These are phyloP conservation scores for Leucosporidium creatinivorum DNA, from an alignment of 768 basidiomycete genomes.

Conservation along the genomic window DNA sequence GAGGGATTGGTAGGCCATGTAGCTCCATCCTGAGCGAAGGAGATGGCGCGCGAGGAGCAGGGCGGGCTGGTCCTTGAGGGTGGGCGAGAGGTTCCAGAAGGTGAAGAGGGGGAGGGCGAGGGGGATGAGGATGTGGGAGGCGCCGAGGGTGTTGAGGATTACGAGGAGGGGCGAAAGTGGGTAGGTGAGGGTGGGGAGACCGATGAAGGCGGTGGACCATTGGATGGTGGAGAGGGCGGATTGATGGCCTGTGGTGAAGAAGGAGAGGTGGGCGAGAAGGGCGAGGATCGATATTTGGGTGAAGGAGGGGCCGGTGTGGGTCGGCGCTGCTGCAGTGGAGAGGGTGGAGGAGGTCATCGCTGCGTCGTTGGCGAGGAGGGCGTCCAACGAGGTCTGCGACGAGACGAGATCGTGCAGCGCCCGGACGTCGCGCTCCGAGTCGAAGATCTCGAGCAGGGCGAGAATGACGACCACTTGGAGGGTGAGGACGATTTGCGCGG, in stretches of 20 bases:
- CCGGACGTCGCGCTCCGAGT: conserved; percentile 63
- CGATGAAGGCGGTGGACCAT: conserved; percentile 88
- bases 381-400: conserved; percentile 15
- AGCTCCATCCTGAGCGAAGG: conserved; percentile 17
- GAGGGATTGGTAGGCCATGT: conserved; percentile 31
- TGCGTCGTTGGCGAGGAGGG: conserved; percentile 43
- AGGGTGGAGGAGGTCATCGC: conserved; percentile 43
- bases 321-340: neutral
- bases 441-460: conserved; percentile 70
- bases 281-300: conserved; percentile 65
- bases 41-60: conserved; percentile 22
- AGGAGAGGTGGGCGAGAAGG: conserved; percentile 65
- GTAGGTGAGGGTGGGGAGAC: conserved; percentile 60
- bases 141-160: conserved; percentile 67
- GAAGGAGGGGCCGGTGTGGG: conserved; percentile 47
- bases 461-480: conserved; percentile 60
- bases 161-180: conserved; percentile 69
- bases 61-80: conserved; percentile 46
- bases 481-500: conserved; percentile 70
- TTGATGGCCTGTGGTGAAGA: conserved; percentile 89
- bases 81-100: conserved; percentile 75
- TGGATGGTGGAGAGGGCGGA: conserved; percentile 80
- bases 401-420: conserved; percentile 8
- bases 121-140: conserved; percentile 55
- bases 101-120: conserved; percentile 64